Evolutionary conservation across 2,329 filamentous ascomycete species (phyloP), one percentile per base, ranked within the genome.

Genomic region (Paradendryphiella salina): DNA sequence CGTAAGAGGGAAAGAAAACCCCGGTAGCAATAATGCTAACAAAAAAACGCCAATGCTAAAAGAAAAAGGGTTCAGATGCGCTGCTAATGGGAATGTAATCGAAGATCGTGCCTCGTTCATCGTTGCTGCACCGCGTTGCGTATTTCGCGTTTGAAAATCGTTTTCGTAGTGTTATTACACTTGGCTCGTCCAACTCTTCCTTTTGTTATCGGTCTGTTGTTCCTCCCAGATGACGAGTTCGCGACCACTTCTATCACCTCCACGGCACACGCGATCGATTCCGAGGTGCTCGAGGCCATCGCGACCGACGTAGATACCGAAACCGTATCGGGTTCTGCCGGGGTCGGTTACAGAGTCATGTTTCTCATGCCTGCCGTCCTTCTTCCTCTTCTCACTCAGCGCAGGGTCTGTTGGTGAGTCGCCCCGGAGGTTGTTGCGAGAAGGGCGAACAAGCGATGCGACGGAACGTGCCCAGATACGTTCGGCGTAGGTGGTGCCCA

Each of bases 241-340:
- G 13, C 68, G 54, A 1, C 64, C 72, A 34, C 62, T 68, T 8
- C 65, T 54, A 23, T 63, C 64, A 6, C 66, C 68, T 2, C 70
- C 71, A 5, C 72, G 52, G 70, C 74, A 68, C 32, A 84, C 73
- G 13, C 82, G 78, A 65, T 86, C 83, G 55, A 86, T 79, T 0
- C 83, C 83, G 9, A 84, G 69, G 66, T 82, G 82, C 58, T 85
- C 82, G 48, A 77, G 77, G 1, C 82, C 83, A 63, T 85, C 83
- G 20, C 82, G 74, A 0, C 83, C 84, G 2, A 78, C 70, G 55
- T 81, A 82, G 14, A 82, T 75, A 1, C 82, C 82, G 63, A 85
- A 83, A 0, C 78, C 81, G 59, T 83, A 86, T 42, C 73, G 52
- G 35, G 69, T 73, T 7, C 77, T 63, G 5, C 59, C 60, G 0